Conservation (phyloP, 768 basidiomycete genomes). For the Filobasidium floriforme region DNA sequence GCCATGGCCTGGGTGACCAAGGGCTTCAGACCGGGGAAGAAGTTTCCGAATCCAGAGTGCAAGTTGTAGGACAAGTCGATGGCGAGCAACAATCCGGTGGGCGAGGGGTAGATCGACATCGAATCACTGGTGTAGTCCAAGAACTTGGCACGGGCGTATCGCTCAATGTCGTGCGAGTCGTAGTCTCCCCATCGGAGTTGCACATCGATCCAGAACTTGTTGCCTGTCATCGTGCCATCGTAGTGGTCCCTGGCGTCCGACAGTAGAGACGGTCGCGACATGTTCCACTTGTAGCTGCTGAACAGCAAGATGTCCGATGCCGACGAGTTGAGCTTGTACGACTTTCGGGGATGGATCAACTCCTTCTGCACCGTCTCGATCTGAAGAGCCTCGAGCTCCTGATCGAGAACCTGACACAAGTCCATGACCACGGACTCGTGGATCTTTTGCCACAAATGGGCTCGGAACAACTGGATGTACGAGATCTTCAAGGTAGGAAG, state of each 20-base stretch:
- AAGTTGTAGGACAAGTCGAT: conserved; percentile 98
- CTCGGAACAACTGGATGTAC: conserved; percentile 99
- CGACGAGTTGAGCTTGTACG: conserved; percentile 99
- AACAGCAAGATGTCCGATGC: conserved; percentile 96
- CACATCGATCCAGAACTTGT: conserved; percentile 98
- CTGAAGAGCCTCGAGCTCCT: conserved; percentile 92
- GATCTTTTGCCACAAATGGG: conserved; percentile 99
- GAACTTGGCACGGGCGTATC: conserved; percentile 98
- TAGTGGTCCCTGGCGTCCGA: conserved; percentile 93
- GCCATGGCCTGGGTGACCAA: conserved; percentile 98
- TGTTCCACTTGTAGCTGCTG: conserved; percentile 89
- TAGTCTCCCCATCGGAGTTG: conserved; percentile 58
- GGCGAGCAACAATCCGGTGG: conserved; percentile 96
- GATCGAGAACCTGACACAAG: conserved; percentile 63
- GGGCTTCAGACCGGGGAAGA: conserved; percentile 98
- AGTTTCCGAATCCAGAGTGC: conserved; percentile 97
- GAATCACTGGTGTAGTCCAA: conserved; percentile 84
- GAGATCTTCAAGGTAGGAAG: conserved; percentile 89
- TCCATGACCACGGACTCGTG: conserved; percentile 47
- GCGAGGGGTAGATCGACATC: conserved; percentile 98
- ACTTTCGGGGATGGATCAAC: conserved; percentile 65
- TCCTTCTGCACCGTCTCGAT: conserved; percentile 99
- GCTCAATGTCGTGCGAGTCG: conserved; percentile 96
- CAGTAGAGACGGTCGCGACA: conserved; percentile 86
- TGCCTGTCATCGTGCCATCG: conserved; percentile 86